Evolutionary conservation across 106 monocot genomes (phyloP).

Genomic region (Cymbidium sinense): DNA sequence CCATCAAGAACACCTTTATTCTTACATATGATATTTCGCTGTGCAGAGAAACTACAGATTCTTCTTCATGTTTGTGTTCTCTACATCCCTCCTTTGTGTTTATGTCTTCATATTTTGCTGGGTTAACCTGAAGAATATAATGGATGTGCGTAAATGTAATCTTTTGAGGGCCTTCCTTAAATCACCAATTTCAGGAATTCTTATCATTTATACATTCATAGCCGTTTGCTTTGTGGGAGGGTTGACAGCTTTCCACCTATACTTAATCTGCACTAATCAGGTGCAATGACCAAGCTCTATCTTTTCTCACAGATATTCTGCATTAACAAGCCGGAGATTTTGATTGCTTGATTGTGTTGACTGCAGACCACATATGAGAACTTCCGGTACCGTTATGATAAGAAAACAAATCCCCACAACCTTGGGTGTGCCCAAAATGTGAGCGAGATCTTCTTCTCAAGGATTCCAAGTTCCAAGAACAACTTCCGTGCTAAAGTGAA

Average conservation of each 20-base stretch:
- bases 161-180: conserved; percentile 33
- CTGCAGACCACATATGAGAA: conserved; percentile 69
- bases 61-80: conserved; percentile 52
- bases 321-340: no score
- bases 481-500: conserved; percentile 47
- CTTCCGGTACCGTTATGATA: conserved; percentile 65
- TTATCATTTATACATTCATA: conserved; percentile 55
- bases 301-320: no score
- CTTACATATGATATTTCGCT: conserved; percentile 1
- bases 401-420: conserved; percentile 51
- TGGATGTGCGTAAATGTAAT: conserved; percentile 25
- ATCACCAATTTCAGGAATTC: conserved; percentile 51
- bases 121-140: conserved; percentile 47
- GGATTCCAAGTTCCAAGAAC: conserved; percentile 37
- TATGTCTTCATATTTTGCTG: conserved; percentile 63
- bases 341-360: neutral
- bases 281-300: conserved; percentile 9
- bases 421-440: conserved; percentile 40
- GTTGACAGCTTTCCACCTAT: conserved; percentile 54
- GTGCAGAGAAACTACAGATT: conserved; percentile 61
- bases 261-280: conserved; percentile 61
- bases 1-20: neutral
- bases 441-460: conserved; percentile 47
- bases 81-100: conserved; percentile 43
- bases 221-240: conserved; percentile 62